Conservation (phyloP, 1,139 yeast genomes). For the Yamadazyma taylorii region DNA sequence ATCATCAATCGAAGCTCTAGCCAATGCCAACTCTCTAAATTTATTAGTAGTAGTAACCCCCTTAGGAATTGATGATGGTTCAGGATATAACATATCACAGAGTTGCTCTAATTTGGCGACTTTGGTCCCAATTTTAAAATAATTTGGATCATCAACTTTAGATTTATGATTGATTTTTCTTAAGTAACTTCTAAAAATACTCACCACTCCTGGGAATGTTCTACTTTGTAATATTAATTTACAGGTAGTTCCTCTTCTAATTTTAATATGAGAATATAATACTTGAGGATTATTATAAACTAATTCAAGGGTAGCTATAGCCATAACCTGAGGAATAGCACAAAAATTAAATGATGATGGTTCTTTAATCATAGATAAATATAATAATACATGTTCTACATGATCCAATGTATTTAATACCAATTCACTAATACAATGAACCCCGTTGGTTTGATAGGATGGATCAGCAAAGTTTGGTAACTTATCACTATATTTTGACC, state of each 20-base stretch:
- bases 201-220: slow-evolving; percentile 73
- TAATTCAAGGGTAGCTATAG: slow-evolving; percentile 86
- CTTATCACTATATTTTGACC: slow-evolving; percentile 76
- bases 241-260: slow-evolving; percentile 91
- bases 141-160: slow-evolving; percentile 82
- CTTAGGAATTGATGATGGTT: slow-evolving; percentile 29
- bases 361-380: slow-evolving; percentile 75
- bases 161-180: slow-evolving; percentile 78
- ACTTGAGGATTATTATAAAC: slow-evolving; percentile 81
- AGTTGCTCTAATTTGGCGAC: slow-evolving; percentile 88
- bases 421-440: slow-evolving; percentile 77
- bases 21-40: slow-evolving; percentile 22
- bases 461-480: slow-evolving; percentile 53
- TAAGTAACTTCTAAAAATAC: slow-evolving; percentile 70
- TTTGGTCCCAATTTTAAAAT: slow-evolving; percentile 75
- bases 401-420: slow-evolving; percentile 79
- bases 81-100: slow-evolving; percentile 73
- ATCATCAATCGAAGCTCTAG: slow-evolving; percentile 26
- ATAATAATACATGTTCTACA: slow-evolving; percentile 73
- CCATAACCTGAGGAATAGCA: slow-evolving; percentile 98
- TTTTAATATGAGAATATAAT: slow-evolving; percentile 73
- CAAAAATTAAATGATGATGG: slow-evolving; percentile 87
- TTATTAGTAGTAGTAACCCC: slow-evolving; percentile 29
- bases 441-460: slow-evolving; percentile 49
- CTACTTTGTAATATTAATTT: slow-evolving; percentile 71